Evolutionary conservation across 1,139 yeast genomes (phyloP).

Genomic region (Zhuliangozyma blackwelliae): DNA sequence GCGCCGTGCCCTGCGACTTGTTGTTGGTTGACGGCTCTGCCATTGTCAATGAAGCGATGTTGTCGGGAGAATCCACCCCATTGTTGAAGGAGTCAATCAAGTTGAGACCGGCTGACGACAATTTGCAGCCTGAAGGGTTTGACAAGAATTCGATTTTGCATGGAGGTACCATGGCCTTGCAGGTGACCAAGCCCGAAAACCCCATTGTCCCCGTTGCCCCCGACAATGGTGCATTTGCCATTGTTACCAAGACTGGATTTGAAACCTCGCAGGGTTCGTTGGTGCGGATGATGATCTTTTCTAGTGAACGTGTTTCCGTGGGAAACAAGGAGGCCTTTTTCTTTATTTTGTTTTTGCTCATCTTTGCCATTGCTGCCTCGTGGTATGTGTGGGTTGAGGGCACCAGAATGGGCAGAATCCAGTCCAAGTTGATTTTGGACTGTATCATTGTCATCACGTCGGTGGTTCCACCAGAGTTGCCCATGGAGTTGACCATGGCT

Average conservation of each 20-base stretch:
- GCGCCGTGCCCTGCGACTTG: conserved; percentile 96
- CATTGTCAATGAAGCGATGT: conserved; percentile 96
- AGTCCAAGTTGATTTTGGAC: conserved; percentile 87
- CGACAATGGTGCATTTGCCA: conserved; percentile 88
- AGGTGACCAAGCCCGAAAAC: conserved; percentile 67
- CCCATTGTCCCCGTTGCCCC: conserved; percentile 62
- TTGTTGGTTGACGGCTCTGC: conserved; percentile 82
- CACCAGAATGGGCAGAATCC: conserved; percentile 89
- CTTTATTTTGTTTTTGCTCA: conserved; percentile 82
- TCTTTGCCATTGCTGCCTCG: conserved; percentile 92
- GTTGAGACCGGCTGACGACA: conserved; percentile 71
- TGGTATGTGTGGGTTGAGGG: conserved; percentile 99
- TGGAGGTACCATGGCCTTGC: conserved; percentile 96
- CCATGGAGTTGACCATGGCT: conserved; percentile 99
- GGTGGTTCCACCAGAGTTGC: conserved; percentile 98
- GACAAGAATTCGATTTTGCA: conserved; percentile 88
- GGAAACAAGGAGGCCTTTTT: conserved; percentile 93
- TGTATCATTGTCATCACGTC: conserved; percentile 95
- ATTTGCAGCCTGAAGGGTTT: conserved; percentile 68
- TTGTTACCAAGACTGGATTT: conserved; percentile 90
- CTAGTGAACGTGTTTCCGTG: conserved; percentile 94
- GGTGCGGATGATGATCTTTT: conserved; percentile 96
- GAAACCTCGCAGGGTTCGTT: conserved; percentile 97
- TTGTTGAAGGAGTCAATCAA: conserved; percentile 86
- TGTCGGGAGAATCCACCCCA: conserved; percentile 97